A percentile compares a stretch with the other conserved stretches of the same genome.
Evolutionary conservation across 306 rosid genomes (phyloP).

Genomic region (Carpinus fangiana): DNA sequence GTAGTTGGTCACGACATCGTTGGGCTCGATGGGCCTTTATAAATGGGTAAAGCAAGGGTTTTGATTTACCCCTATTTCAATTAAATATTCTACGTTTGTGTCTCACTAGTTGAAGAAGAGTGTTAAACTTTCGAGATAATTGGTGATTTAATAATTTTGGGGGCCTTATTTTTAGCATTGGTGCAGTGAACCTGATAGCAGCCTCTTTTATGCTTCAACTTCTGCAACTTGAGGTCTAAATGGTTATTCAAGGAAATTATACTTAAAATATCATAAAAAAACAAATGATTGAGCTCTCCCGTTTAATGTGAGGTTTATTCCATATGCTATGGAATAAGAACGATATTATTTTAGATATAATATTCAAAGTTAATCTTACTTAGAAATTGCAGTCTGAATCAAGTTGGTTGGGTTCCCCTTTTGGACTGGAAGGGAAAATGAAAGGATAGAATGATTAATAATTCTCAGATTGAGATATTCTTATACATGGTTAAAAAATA

Average conservation of each 20-base stretch:
- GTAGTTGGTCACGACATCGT: too few species aligned
- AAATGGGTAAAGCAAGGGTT: too few species aligned
- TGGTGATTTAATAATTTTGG: too few species aligned
- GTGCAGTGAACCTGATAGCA: not conserved
- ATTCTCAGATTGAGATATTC: not conserved
- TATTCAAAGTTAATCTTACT: not conserved
- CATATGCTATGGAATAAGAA: not conserved
- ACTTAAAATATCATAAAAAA: not conserved
- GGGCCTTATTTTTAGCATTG: not conserved
- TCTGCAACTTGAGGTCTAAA: not conserved
- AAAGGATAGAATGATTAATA: not conserved
- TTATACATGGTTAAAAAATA: not conserved
- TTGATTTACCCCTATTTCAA: too few species aligned
- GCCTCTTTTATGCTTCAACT: not conserved
- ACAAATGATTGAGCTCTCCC: too few species aligned
- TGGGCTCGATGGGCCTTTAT: too few species aligned
- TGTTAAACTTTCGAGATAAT: too few species aligned
- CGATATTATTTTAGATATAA: not conserved
- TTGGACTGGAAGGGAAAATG: not conserved
- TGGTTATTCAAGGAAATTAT: not conserved
- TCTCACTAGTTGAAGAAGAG: too few species aligned
- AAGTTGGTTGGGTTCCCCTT: not conserved
- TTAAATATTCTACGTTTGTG: too few species aligned
- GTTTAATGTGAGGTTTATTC: too few species aligned
- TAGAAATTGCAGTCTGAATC: not conserved